A percentile compares a stretch with the other conserved stretches of the same genome.
These are phyloP conservation scores for Xerocomus minutiporus DNA, from an alignment of 1,284 basidiomycete species.

Conservation along the genomic window DNA sequence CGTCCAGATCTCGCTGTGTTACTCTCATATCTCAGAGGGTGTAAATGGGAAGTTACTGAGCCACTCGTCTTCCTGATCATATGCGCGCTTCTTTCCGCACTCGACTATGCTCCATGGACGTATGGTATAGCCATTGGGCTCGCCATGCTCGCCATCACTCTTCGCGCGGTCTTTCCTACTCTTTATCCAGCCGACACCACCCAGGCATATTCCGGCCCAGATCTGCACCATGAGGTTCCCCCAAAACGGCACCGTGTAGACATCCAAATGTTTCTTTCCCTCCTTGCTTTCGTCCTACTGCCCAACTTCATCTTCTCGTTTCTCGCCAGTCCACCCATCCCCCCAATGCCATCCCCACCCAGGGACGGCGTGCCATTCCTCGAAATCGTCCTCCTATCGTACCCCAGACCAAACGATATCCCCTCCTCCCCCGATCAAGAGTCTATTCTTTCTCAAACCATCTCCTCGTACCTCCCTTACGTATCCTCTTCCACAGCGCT, in stretches of 20 bases:
- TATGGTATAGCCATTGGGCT: constrained; percentile 30
- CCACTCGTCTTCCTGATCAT: constrained; percentile 10
- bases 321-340: constrained; percentile 4
- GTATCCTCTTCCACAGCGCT: constrained; percentile 27
- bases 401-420: constrained; percentile 23
- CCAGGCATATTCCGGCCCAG: not conserved
- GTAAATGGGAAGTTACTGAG: constrained; percentile 14
- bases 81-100: constrained; percentile 21
- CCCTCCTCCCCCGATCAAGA: not conserved
- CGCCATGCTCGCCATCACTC: constrained; percentile 12
- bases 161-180: constrained; percentile 1
- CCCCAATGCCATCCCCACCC: constrained; percentile 12
- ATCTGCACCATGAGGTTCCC: not conserved
- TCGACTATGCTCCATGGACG: constrained; percentile 39
- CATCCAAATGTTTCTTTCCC: constrained; percentile 12
- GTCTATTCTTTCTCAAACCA: constrained; percentile 33
- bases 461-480: constrained; percentile 36
- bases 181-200: not conserved
- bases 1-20: constrained; percentile 8
- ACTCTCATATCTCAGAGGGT: constrained; percentile 8
- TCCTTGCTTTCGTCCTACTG: constrained; percentile 11
- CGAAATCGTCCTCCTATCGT: constrained; percentile 38
- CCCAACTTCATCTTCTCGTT: constrained; percentile 1
- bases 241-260: constrained; percentile 6
- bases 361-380: constrained; percentile 28